Percentiles rank a stretch among this genome's conserved stretches.
phyloP scores from a whole-genome alignment of 2,329 filamentous ascomycete species.

The Leptographium procerum region DNA sequence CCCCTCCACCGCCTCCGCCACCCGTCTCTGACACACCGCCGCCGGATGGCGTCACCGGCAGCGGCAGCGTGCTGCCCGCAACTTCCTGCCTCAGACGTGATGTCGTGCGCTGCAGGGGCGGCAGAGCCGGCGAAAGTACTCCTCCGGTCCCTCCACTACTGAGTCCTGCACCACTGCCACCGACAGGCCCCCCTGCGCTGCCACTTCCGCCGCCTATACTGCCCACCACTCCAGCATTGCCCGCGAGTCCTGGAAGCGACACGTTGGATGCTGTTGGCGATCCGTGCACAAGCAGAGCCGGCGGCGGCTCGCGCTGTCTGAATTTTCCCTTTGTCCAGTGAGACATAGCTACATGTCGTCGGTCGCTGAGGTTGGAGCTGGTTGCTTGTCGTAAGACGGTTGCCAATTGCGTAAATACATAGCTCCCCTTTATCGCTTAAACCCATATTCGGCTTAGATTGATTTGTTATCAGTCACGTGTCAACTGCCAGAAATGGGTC shows the following conservation, averaged over 20 bases:
- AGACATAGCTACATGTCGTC: constrained; percentile 23
- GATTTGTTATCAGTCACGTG: too few relatives aligned
- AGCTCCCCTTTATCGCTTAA: background rate
- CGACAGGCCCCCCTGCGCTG: background rate
- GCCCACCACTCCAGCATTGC: background rate
- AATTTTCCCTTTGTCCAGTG: constrained; percentile 33
- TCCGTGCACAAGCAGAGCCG: constrained; percentile 69
- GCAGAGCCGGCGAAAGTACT: constrained; percentile 3
- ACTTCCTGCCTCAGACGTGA: constrained; percentile 10
- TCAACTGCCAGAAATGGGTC: too few relatives aligned
- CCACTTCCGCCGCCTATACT: background rate
- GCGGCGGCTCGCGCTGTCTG: constrained; percentile 46
- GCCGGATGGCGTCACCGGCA: background rate
- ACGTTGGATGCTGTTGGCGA: constrained; percentile 65
- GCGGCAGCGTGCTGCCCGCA: background rate
- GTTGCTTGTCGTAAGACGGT: background rate
- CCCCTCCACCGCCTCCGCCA: background rate
- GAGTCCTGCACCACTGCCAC: background rate
- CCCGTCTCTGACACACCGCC: background rate
- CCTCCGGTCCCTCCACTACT: background rate
- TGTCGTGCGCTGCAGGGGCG: constrained; percentile 8
- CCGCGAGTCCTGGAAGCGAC: constrained; percentile 35
- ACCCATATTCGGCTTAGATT: background rate
- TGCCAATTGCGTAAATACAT: background rate
- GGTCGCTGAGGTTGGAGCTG: background rate